Base-by-base conservation (phyloP, 768 basidiomycete genomes). In the Calocera viscosa region DNA sequence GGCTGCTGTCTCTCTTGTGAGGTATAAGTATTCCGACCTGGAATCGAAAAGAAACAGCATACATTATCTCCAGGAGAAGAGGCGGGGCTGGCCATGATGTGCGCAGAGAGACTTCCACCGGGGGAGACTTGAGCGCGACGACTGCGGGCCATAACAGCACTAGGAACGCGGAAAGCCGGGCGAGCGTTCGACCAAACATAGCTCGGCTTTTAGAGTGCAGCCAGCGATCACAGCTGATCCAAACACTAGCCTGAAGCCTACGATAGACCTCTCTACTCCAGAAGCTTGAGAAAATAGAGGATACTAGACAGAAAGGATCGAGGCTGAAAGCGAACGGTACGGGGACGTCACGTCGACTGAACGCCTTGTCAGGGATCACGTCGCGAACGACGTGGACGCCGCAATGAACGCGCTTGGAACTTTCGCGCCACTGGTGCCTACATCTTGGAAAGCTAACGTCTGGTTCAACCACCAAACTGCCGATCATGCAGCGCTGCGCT, bases 1-100 rank as follows among this genome's bases (percentile, higher is more conserved):
- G 7, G 88, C 77, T 16, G 93, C 80, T 0, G 91, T 85, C 77
- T 99, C 95, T 40, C 95, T 98, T 72, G 64, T 33, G 34, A 38
- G 34, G 2, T 38, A 53, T 22, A 32, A 30, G 33, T n/a, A 49
- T 30, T 39, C 33, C 34, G n/a, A 66, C n/a, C 66, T 66, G n/a
- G 1, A 16, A 28, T 11, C 38, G 14, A 64, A 16, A 35, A 14
- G 22, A 12, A 30, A 24, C 3, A 11, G 73, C 76, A 65, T 66
- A 78, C 77, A 78, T 66, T 30, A 73, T 67, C 66, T 78, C 76
- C 5, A 77, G 67, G 11, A 78, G 68, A 12, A 73, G 69, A 0
- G 75, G 73, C 10, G 76, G 72, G 12, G 74, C 72, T 22, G 75
- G 71, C 78, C 78, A 79, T 53, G 77, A 78, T 16, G 76, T 74